These are phyloP conservation scores for Agrocybe chaxingu DNA, from an alignment of 768 basidiomycete genomes.

Conservation along the genomic window DNA sequence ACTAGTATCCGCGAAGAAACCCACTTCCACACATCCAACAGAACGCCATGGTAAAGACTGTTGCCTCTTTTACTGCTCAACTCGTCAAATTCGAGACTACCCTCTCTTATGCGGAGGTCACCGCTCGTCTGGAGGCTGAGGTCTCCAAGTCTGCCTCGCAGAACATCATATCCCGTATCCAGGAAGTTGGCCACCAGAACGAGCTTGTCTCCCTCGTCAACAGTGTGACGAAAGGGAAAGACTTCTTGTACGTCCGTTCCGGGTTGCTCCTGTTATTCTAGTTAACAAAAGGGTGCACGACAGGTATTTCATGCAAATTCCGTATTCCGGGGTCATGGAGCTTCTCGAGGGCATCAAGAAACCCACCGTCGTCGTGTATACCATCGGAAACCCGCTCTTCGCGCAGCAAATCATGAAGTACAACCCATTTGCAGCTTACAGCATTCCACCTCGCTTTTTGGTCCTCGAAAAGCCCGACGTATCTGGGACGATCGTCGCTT, in stretches of 20 bases:
- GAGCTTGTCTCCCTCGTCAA: constrained; percentile 34
- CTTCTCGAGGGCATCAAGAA: constrained; percentile 22
- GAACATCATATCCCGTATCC: constrained; percentile 20
- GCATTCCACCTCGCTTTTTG: constrained; percentile 45
- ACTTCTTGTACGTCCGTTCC: constrained; percentile 40
- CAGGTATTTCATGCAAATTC: constrained; percentile 40
- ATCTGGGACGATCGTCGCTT: constrained; percentile 38
- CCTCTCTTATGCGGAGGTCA: constrained; percentile 36
- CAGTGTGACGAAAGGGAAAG: constrained; percentile 26
- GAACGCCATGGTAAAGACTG: constrained; percentile 15
- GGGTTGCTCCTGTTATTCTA: not conserved
- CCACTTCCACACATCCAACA: not conserved
- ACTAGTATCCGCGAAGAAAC: not conserved
- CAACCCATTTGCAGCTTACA: constrained; percentile 36
- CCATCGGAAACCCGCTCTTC: constrained; percentile 49
- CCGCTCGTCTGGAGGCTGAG: constrained; percentile 38
- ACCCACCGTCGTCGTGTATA: constrained; percentile 37
- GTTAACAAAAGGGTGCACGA: not conserved
- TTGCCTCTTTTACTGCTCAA: constrained; percentile 34
- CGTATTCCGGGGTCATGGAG: constrained; percentile 34
- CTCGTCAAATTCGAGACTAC: constrained; percentile 41
- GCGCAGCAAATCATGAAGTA: constrained; percentile 41
- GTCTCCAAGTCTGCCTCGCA: constrained; percentile 36
- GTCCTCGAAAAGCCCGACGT: constrained; percentile 36
- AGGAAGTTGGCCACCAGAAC: constrained; percentile 25